Evolutionary conservation across 257 asterid genomes (phyloP), one percentile per base, ranked within the genome.

Genomic region (Solanum chiquidenum): DNA sequence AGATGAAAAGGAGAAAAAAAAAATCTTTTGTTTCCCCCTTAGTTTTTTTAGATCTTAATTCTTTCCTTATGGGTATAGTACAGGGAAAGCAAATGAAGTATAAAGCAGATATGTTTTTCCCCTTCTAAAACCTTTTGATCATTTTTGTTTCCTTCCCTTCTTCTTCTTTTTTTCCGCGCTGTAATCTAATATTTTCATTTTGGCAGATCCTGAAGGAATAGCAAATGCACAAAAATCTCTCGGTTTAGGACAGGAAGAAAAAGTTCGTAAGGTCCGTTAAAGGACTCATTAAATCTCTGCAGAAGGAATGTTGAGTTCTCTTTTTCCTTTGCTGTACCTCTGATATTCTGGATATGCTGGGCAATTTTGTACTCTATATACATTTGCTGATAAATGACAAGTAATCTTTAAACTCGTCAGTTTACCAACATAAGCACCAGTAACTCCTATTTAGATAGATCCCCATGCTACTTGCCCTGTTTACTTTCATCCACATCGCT

Each of bases 201-300:
- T 88, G 75, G 88, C 98, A 97, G 99, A 95, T 91, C 96, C 98
- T 14, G 95, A 93, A 79, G 99, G 99, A 62, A 97, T 95, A 89
- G 95, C 96, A 64, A 91, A 91, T 93, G 98, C 98, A 77, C 99
- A 97, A 88, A 97, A 94, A 89, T 97, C 99, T 21, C 96, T 97
- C 46, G 98, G 99, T 60, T 52, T 97, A 85, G 99, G 99, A 49
- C 98, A 95, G 89, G 99, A 97, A 91, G 94, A 93, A 83, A 95
- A 89, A 91, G 95, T 87, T 12, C 96, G 98, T 11, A 95, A 93
- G 79, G 99, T 97, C 60, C 94, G 98, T 46, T 94, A 60, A 90
- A 33, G 23, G 55, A 89, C 42, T 64, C 71, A 23, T 86, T 77
- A 25, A 64, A 23, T 25, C 42, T 40, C 80, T 68, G 60, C 23